Percentiles rank a stretch among this genome's conserved stretches.
These are phyloP conservation scores for Phytophthora constricta DNA, from an alignment of 352 stramenopile species.

Conservation along the genomic window DNA sequence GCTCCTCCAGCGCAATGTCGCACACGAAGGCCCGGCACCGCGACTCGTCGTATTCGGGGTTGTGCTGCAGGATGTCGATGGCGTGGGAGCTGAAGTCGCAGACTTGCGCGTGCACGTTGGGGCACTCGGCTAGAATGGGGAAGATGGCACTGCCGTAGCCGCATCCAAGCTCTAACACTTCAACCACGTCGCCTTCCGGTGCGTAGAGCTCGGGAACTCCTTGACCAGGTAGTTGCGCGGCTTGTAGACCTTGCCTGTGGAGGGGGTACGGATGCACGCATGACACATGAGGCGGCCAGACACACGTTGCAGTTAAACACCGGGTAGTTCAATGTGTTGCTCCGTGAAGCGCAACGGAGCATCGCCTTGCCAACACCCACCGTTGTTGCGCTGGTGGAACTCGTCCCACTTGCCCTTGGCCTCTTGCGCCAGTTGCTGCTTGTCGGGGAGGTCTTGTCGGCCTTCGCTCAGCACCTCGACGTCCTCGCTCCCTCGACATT, in stretches of 20 bases:
- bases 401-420: conserved; percentile 78
- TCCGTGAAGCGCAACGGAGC: neutral
- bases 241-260: conserved; percentile 82
- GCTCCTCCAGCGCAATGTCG: conserved; percentile 65
- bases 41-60: conserved; percentile 48
- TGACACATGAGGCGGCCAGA: neutral
- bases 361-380: conserved; percentile 31
- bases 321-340: conserved; percentile 3
- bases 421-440: conserved; percentile 48
- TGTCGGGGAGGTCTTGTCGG: conserved; percentile 7
- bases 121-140: conserved; percentile 73
- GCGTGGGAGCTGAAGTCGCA: conserved; percentile 87
- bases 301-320: neutral
- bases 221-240: conserved; percentile 83
- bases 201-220: conserved; percentile 75
- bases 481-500: conserved; percentile 37
- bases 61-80: conserved; percentile 70
- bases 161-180: conserved; percentile 84
- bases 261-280: neutral
- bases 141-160: conserved; percentile 90
- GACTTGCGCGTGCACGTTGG: conserved; percentile 72
- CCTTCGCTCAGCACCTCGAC: conserved; percentile 6
- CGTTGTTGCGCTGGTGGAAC: conserved; percentile 83
- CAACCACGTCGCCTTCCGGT: conserved; percentile 41
- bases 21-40: conserved; percentile 80